A percentile compares a stretch with the other conserved stretches of the same genome.
phyloP scores from a whole-genome alignment of 2,329 filamentous ascomycete species.

The Pseudofabraea citricarpa region DNA sequence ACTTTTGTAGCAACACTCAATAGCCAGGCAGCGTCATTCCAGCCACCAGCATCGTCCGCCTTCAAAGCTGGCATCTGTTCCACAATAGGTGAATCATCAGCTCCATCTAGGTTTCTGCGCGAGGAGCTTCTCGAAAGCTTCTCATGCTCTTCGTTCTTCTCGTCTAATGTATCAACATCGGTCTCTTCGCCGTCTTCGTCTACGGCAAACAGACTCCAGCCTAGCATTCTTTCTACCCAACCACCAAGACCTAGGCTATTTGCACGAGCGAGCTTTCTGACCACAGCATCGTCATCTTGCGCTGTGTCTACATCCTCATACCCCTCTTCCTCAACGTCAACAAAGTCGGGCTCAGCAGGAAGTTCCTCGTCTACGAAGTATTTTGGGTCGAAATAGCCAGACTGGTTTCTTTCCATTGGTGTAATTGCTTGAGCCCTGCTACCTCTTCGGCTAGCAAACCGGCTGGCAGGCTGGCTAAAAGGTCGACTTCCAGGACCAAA shows the following conservation, averaged over 20 bases:
- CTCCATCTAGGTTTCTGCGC: slow-evolving; percentile 14
- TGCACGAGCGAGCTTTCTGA: slow-evolving; percentile 51
- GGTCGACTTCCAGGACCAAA: slow-evolving; percentile 30
- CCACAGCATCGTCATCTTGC: slow-evolving; percentile 53
- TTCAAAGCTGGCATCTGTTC: slow-evolving; percentile 43
- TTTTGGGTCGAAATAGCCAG: slow-evolving; percentile 37
- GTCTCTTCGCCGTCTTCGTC: slow-evolving; percentile 54
- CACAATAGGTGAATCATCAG: slow-evolving; percentile 30
- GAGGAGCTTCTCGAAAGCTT: slow-evolving; percentile 18
- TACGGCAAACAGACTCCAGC: slow-evolving; percentile 58
- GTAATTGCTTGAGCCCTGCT: slow-evolving; percentile 28
- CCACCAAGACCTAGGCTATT: slow-evolving; percentile 47
- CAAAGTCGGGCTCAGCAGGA: slow-evolving; percentile 54
- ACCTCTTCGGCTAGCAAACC: slow-evolving; percentile 36
- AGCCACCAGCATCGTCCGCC: slow-evolving; percentile 52
- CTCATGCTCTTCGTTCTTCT: slow-evolving; percentile 28
- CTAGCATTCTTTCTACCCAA: slow-evolving; percentile 55
- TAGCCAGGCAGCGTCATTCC: slow-evolving; percentile 65
- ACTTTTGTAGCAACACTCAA: slow-evolving; percentile 50
- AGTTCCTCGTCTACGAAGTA: slow-evolving; percentile 28
- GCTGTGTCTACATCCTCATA: slow-evolving; percentile 45
- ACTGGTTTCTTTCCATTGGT: slow-evolving; percentile 38
- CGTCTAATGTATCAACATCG: slow-evolving; percentile 34
- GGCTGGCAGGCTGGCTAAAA: slow-evolving; percentile 44
- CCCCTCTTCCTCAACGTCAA: slow-evolving; percentile 56